Percentiles rank a stretch among this genome's conserved stretches.
Evolutionary conservation across 2,329 filamentous ascomycete genomes (phyloP).

Genomic region (Lomentospora prolificans): DNA sequence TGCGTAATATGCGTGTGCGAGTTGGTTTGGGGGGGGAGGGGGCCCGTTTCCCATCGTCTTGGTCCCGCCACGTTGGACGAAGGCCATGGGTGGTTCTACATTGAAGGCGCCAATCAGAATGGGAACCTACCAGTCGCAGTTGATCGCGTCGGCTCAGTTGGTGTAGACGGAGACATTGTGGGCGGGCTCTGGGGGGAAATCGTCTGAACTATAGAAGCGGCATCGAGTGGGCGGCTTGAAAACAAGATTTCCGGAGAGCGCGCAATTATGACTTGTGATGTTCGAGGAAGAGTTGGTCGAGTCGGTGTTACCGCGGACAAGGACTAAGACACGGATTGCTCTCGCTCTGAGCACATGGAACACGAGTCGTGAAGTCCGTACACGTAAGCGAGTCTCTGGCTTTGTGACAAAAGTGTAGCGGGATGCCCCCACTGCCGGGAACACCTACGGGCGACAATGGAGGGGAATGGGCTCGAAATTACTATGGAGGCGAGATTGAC

Average conservation of each 20-base stretch:
- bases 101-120: not conserved
- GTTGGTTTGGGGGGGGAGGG: not conserved
- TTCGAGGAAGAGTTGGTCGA: not conserved
- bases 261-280: not conserved
- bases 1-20: not conserved
- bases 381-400: not conserved
- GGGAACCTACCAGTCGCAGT: constrained; percentile 10
- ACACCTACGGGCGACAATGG: not conserved
- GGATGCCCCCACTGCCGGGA: not conserved
- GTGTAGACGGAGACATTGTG: constrained; percentile 30
- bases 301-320: not conserved
- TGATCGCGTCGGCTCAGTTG: constrained; percentile 24
- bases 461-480: not conserved
- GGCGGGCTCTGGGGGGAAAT: constrained; percentile 4
- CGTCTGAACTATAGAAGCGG: constrained; percentile 14
- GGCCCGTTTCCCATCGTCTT: not conserved
- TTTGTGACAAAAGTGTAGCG: not conserved
- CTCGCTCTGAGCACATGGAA: not conserved
- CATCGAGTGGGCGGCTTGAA: constrained; percentile 16
- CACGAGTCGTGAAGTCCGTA: not conserved
- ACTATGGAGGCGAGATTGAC: not conserved
- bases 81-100: not conserved
- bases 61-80: constrained; percentile 6
- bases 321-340: not conserved
- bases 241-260: too few relatives aligned